A percentile compares a stretch with the other conserved stretches of the same genome.
phyloP scores from a whole-genome alignment of 2,329 filamentous ascomycete genomes.

The Colletotrichum sidae region DNA sequence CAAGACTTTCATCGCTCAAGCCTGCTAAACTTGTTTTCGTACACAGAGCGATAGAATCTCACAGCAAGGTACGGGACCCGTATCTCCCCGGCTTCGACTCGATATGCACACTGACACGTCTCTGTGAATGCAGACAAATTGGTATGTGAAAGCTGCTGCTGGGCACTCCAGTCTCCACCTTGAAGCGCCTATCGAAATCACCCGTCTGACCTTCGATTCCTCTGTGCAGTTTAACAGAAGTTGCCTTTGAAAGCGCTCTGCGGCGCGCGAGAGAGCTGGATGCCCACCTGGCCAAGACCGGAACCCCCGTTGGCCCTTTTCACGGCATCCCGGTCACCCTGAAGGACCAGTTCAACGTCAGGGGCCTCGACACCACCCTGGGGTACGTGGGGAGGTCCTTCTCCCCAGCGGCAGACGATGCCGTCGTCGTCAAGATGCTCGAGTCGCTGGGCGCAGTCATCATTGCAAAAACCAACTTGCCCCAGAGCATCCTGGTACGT shows the following conservation, averaged over 20 bases:
- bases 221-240: slow-evolving; percentile 51
- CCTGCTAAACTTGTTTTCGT: not conserved
- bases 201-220: too few species aligned
- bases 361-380: slow-evolving; percentile 60
- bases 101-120: too few species aligned
- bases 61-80: not conserved
- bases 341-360: slow-evolving; percentile 72
- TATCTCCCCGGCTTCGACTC: too few species aligned
- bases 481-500: slow-evolving; percentile 66
- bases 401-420: slow-evolving; percentile 61
- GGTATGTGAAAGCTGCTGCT: too few species aligned
- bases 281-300: slow-evolving; percentile 48
- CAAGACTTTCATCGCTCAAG: not conserved
- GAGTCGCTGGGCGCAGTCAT: slow-evolving; percentile 69
- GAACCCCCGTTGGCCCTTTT: slow-evolving; percentile 63
- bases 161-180: too few species aligned
- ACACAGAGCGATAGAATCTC: slow-evolving; percentile 32
- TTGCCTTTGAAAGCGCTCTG: slow-evolving; percentile 56
- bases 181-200: too few species aligned
- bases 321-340: slow-evolving; percentile 64
- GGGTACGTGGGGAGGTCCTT: slow-evolving; percentile 63
- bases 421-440: slow-evolving; percentile 69
- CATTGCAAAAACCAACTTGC: slow-evolving; percentile 77
- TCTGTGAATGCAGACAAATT: too few species aligned
- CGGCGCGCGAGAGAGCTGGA: slow-evolving; percentile 51